Evolutionary conservation across 1,284 basidiomycete species (phyloP), one percentile per base, ranked within the genome.

Genomic region (Fomitopsis pinicola): DNA sequence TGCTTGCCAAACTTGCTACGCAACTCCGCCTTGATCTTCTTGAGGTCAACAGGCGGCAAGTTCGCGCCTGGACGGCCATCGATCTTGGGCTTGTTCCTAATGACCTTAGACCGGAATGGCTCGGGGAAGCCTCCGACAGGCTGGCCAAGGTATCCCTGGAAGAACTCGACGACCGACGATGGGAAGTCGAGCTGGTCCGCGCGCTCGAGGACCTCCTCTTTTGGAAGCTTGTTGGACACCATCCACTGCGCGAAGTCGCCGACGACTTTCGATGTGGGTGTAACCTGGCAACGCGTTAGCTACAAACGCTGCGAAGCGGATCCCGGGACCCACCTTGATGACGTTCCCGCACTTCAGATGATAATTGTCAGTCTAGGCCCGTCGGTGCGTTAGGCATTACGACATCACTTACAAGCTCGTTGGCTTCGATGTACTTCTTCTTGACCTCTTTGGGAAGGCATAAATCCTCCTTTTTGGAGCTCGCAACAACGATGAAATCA

Each of bases 161-260:
- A 96, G 83, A 96, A 97, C 72, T 96, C 94, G 61, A 96, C 92
- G 59, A 96, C 94, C 30, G 94, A 95, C 12, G 93, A 94, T 14
- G 97, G 97, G 89, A 99, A 98, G 79, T 99, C 97, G 68, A 99
- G 88, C 64, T 88, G 85, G 60, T 92, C 89, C 55, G 96, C 97
- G 58, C 89, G 86, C 36, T 89, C 87, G 63, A 95, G 73, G 50
- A 99, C 95, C 65, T 98, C 92, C 71, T 92, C 79, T 76, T 94
- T 93, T 59, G 87, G 84, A 61, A 98, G 82, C 68, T 89, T 88
- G 82, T 99, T 98, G 66, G 94, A 94, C 42, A 95, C 96, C 95
- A 99, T 96, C 89, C 95, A 98, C 76, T 97, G 94, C 33, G 97
- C 97, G 77, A 99, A 97, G 81, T 99, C 97, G 54, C 97, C 97